Evolutionary conservation across 108 stramenopile genomes (phyloP).

Genomic region (Bacterosira constricta): DNA sequence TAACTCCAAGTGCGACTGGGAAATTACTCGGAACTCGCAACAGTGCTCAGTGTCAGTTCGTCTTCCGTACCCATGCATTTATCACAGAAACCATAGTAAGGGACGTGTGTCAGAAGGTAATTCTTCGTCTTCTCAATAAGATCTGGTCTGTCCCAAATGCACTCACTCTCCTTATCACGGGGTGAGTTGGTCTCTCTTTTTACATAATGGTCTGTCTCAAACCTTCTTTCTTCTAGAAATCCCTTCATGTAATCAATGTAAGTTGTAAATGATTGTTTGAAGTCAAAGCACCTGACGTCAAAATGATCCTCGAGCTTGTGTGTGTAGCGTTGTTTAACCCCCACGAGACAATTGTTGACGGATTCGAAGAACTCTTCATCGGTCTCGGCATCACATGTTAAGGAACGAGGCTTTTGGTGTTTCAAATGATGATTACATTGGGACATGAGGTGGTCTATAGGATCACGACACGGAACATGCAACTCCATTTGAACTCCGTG

Average conservation of each 20-base stretch:
- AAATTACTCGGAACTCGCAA: too few relatives aligned
- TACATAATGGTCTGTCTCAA: slow-evolving; percentile 8
- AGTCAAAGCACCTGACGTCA: slow-evolving; percentile 28
- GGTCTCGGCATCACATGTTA: slow-evolving; percentile 6
- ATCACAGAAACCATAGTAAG: too few relatives aligned
- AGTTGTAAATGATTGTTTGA: slow-evolving; percentile 2
- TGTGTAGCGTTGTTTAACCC: too few relatives aligned
- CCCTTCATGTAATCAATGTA: slow-evolving; percentile 19
- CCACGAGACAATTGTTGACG: too few relatives aligned
- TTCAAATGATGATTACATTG: slow-evolving; percentile 33
- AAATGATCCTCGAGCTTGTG: not conserved
- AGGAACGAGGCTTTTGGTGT: not conserved
- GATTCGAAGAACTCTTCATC: not conserved
- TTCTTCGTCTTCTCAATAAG: too few relatives aligned
- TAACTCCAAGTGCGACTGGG: too few relatives aligned
- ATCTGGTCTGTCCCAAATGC: slow-evolving; percentile 35
- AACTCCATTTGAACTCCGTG: too few relatives aligned
- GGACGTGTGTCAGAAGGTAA: too few relatives aligned
- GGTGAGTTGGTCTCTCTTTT: not conserved
- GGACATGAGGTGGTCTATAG: slow-evolving; percentile 44
- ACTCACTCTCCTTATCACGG: slow-evolving; percentile 22
- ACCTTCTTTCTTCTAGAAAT: slow-evolving; percentile 8
- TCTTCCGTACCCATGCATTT: too few relatives aligned
- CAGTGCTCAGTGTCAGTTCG: too few relatives aligned
- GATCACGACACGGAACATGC: slow-evolving; percentile 40